Evolutionary conservation across 441 rosid species (phyloP), one percentile per base, ranked within the genome.

Genomic region (Gossypium gossypioides): DNA sequence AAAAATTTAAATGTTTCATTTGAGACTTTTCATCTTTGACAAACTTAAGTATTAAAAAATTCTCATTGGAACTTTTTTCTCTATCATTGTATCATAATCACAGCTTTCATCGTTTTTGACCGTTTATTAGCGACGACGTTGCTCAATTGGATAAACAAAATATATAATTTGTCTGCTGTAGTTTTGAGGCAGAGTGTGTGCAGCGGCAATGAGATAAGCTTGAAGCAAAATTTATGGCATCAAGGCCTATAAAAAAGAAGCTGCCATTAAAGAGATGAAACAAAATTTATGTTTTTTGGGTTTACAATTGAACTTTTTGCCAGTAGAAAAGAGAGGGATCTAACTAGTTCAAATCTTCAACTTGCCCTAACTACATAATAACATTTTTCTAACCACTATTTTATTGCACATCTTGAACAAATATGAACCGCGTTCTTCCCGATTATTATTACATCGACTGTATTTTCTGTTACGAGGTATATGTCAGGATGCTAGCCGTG

Each of bases 401-500:
- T 81, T 78, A 81, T 82, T 82, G 74, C 81, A 64, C 81, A 74
- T 63, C 60, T 8, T 42, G 52, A 82, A 77, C 78, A 64, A 72
- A 81, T 72, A 55, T 67, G 48, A 54, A 62, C 50, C 51, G 8
- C 42, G 42, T 34, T 34, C 42, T 34, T 34, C 42, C 42, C 10
- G 42, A 34, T 9, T 34, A 6, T 15, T 66, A 27, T n/a, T 67
- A n/a, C 61, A 8, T 22, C 51, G 64, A 48, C 54, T 74, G 81
- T 81, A 79, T 83, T 83, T 58, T 16, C 76, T 9, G 55, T 62
- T 78, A 58, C 57, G 65, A 25, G 65, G 37, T 72, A 48, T 62
- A 34, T 65, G 70, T 52, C 74, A 3, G 67, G 55, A 22, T 58
- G 18, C 42, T 69, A 70, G 57, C 69, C 55, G 27, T 2, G 52